These are phyloP conservation scores for Juglanconis juglandina DNA, from an alignment of 2,329 filamentous ascomycete species.

Conservation along the genomic window DNA sequence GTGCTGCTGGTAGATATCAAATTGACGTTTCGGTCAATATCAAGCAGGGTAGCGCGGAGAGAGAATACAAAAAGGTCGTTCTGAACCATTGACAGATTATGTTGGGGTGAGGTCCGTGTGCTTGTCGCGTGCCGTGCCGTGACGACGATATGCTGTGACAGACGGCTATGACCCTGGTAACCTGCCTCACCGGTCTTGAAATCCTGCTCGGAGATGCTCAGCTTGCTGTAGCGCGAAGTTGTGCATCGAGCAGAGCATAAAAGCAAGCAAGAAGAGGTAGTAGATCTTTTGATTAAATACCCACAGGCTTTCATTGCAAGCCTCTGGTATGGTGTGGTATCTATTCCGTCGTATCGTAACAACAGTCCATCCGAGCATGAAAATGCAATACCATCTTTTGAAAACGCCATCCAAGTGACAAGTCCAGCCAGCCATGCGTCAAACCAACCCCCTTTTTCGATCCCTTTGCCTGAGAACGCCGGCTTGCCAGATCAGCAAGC, in stretches of 20 bases:
- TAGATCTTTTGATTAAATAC: not conserved
- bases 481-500: not conserved
- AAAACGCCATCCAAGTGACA: not conserved
- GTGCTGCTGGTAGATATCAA: not conserved
- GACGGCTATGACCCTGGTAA: not conserved
- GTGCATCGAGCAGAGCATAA: not conserved
- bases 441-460: not conserved
- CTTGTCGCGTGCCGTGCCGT: not conserved
- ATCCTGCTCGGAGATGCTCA: no score
- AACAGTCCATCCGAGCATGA: not conserved
- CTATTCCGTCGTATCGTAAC: not conserved
- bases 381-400: not conserved
- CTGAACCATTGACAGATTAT: not conserved
- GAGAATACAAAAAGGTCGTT: not conserved
- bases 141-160: not conserved
- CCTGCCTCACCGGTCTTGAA: no score
- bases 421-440: not conserved
- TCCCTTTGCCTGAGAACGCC: not conserved
- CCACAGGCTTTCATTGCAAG: not conserved
- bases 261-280: not conserved
- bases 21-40: not conserved
- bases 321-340: not conserved
- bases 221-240: no score
- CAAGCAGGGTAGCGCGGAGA: slow-evolving; percentile 13
- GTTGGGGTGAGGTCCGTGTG: not conserved